Evolutionary conservation across 257 asterid genomes (phyloP), one percentile per base, ranked within the genome.

Genomic region (Apocynum venetum): DNA sequence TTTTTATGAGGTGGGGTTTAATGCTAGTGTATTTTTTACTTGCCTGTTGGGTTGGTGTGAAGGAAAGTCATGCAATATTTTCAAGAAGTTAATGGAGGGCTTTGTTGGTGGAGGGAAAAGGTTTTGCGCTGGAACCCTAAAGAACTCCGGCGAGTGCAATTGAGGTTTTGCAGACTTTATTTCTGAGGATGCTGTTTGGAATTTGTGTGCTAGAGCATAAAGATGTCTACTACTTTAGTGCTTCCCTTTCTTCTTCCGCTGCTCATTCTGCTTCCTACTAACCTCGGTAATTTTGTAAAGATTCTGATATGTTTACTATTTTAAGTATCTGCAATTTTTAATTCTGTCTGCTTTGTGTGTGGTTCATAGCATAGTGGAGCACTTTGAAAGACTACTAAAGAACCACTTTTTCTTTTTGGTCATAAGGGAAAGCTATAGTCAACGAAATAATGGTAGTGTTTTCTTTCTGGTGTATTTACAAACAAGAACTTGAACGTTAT

Each of bases 231-330:
- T 66, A 40, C 81, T 65, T 72, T 78, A 64, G 38, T 75, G 74
- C 90, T 88, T 82, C 83, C 80, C 72, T 82, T 76, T 81, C 88
- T 93, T 85, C 89, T 91, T 72, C 88, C 84, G 77, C 81, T 91
- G 75, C 88, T 90, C 86, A 52, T 83, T 89, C 65, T 89, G 76
- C 82, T 93, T 79, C 87, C 94, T 77, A 17, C 84, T 83, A 78
- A 76, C 85, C 67, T 82, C 73, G 98, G 98, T 93, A 88, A 74
- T 67, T 75, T 68, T 68, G 49, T 43, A 17, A 43, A 17, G 12
- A 15, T 43, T 68, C 44, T n/a, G 17, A 19, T 72, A 49, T 6
- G 14, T 71, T 3, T 49, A 53, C 49, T 40, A n/a, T 38, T 66
- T 63, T 66, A 40, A 48, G 6, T 76, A 55, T 70, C 41, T 47